Evolutionary conservation across 2,329 filamentous ascomycete species (phyloP).

Genomic region (Paraphoma chrysanthemicola): DNA sequence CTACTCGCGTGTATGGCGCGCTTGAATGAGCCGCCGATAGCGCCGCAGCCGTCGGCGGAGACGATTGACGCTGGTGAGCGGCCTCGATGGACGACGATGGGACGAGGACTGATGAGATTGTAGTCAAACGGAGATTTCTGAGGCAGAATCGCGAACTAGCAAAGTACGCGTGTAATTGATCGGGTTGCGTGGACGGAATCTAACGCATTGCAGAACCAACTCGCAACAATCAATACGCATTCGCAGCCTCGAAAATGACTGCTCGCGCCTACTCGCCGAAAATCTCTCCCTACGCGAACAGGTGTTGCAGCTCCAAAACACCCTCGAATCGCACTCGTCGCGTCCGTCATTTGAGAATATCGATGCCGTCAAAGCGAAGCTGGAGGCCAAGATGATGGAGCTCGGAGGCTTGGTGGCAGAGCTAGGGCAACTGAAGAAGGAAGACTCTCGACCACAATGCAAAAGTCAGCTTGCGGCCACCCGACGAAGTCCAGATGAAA

Average conservation of each 20-base stretch:
- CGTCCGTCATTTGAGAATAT: conserved; percentile 70
- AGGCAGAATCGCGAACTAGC: conserved; percentile 86
- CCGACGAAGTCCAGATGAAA: conserved; percentile 60
- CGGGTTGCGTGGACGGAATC: neutral
- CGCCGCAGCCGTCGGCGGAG: conserved; percentile 62
- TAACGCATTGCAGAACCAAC: conserved; percentile 64
- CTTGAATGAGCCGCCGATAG: conserved; percentile 73
- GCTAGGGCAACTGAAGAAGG: conserved; percentile 58
- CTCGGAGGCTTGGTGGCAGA: conserved; percentile 71
- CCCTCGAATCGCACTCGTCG: conserved; percentile 67
- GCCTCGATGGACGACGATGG: neutral
- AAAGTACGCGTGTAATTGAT: conserved; percentile 44
- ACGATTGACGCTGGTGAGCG: conserved; percentile 62
- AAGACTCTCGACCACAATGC: conserved; percentile 23
- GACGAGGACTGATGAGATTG: conserved; percentile 61
- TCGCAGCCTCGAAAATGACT: conserved; percentile 77
- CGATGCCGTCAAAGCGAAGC: conserved; percentile 70
- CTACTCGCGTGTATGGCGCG: conserved; percentile 71
- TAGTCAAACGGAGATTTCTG: conserved; percentile 80
- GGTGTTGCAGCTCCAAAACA: conserved; percentile 72
- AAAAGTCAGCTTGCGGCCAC: conserved; percentile 60
- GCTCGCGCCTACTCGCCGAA: conserved; percentile 76
- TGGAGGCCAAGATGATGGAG: conserved; percentile 76
- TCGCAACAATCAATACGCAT: conserved; percentile 79
- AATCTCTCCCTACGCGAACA: conserved; percentile 77